A percentile compares a stretch with the other conserved stretches of the same genome.
phyloP scores from a whole-genome alignment of 2,329 filamentous ascomycete genomes.

The Coniella lustricola region DNA sequence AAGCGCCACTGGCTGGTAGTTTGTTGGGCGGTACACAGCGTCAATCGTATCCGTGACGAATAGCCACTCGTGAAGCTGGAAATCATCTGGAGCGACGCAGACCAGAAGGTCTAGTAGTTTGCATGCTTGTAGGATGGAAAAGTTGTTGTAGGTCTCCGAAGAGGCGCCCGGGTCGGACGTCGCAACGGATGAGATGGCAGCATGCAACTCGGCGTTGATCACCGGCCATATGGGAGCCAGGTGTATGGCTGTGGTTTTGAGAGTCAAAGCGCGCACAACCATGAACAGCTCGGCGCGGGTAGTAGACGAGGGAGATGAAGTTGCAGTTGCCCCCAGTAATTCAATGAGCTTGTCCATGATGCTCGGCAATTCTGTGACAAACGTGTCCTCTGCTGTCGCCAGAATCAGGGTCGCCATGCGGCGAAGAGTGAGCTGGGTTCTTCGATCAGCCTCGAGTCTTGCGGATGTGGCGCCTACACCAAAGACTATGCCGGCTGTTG shows the following conservation, averaged over 20 bases:
- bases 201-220: slow-evolving; percentile 78
- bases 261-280: slow-evolving; percentile 71
- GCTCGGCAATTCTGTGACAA: slow-evolving; percentile 64
- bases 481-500: slow-evolving; percentile 93
- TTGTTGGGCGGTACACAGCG: slow-evolving; percentile 74
- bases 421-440: slow-evolving; percentile 82
- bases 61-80: slow-evolving; percentile 96
- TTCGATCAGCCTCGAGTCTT: slow-evolving; percentile 87
- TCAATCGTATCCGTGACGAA: slow-evolving; percentile 97
- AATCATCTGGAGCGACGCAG: slow-evolving; percentile 83
- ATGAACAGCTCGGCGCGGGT: slow-evolving; percentile 88
- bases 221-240: slow-evolving; percentile 84
- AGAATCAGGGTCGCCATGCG: slow-evolving; percentile 75
- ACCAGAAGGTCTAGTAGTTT: slow-evolving; percentile 89
- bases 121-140: slow-evolving; percentile 79
- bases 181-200: slow-evolving; percentile 67
- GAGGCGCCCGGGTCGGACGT: slow-evolving; percentile 56
- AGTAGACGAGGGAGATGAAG: slow-evolving; percentile 84
- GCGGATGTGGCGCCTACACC: slow-evolving; percentile 95
- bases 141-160: slow-evolving; percentile 68
- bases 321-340: slow-evolving; percentile 72
- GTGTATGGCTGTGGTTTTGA: slow-evolving; percentile 73
- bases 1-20: slow-evolving; percentile 65
- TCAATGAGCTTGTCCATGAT: slow-evolving; percentile 83
- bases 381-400: slow-evolving; percentile 69